Conservation (phyloP, 2,329 filamentous ascomycete genomes). For the Penicillium sclerotigenum region DNA sequence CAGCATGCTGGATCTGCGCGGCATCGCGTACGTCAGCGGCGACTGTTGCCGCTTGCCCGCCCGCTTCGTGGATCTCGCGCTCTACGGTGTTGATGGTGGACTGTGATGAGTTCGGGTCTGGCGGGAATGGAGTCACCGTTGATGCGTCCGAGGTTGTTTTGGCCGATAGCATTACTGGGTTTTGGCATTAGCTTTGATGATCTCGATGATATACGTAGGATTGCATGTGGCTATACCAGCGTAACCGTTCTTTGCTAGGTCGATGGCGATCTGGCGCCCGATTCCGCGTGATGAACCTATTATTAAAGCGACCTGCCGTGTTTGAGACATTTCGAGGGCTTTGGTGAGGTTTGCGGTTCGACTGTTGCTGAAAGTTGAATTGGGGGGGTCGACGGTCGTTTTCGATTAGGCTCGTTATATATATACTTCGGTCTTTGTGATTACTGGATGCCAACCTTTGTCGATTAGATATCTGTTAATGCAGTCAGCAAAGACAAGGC, state of each 20-base stretch:
- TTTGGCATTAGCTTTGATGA: slow-evolving; percentile 2
- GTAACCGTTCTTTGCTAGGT: slow-evolving; percentile 69
- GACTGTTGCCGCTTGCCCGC: slow-evolving; percentile 63
- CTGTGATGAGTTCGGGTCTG: slow-evolving; percentile 68
- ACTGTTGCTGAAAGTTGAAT: background rate
- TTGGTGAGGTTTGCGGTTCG: background rate
- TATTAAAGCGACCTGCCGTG: slow-evolving; percentile 60
- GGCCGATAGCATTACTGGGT: slow-evolving; percentile 69
- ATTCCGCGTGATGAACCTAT: slow-evolving; percentile 78
- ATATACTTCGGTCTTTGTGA: background rate
- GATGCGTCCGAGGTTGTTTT: slow-evolving; percentile 68
- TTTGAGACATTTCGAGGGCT: slow-evolving; percentile 5
- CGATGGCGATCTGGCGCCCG: slow-evolving; percentile 74
- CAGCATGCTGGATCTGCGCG: slow-evolving; percentile 59
- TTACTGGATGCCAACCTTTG: background rate
- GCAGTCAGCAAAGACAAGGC: background rate
- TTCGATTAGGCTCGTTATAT: background rate
- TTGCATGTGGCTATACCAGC: slow-evolving; percentile 51
- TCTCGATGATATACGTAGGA: background rate
- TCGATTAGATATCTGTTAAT: background rate
- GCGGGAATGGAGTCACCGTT: slow-evolving; percentile 60
- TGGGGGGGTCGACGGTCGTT: background rate
- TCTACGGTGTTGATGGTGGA: slow-evolving; percentile 80
- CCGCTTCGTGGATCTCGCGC: slow-evolving; percentile 65
- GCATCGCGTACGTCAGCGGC: slow-evolving; percentile 67